phyloP scores from a whole-genome alignment of 2,329 filamentous ascomycete genomes.

The Tolypocladium amazonense region DNA sequence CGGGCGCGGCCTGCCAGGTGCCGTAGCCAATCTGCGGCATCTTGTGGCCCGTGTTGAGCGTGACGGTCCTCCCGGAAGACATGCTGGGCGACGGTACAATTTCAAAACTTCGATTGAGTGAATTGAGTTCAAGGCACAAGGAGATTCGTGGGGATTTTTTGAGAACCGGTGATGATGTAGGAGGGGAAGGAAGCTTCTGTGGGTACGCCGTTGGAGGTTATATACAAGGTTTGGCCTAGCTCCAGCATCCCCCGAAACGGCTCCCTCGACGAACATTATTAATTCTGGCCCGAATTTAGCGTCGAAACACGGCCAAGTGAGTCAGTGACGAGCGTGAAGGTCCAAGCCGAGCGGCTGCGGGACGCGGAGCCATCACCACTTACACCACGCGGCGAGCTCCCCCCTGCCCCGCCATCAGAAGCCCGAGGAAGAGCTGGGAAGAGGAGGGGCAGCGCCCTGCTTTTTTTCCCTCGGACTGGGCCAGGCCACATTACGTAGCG shows the following conservation, averaged over 20 bases:
- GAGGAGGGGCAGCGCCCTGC: background rate
- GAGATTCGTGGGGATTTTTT: background rate
- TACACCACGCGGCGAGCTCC: background rate
- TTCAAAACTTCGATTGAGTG: background rate
- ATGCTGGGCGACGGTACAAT: constrained; percentile 24
- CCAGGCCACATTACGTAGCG: background rate
- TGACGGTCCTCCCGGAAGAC: constrained; percentile 46
- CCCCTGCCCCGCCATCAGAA: background rate
- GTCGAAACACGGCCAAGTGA: background rate
- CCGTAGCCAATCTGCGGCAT: constrained; percentile 51
- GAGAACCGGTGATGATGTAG: background rate
- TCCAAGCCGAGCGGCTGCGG: background rate
- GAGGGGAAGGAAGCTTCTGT: background rate
- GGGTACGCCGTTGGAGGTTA: background rate
- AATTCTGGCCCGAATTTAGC: background rate
- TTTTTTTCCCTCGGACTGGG: background rate
- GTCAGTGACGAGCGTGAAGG: background rate
- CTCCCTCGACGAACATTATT: background rate
- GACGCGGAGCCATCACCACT: background rate
- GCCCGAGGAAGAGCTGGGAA: background rate
- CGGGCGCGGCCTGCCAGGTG: constrained; percentile 58
- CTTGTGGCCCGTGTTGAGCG: constrained; percentile 53
- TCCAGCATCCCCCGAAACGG: background rate
- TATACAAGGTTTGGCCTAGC: background rate
- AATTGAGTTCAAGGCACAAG: background rate